A percentile compares a stretch with the other conserved stretches of the same genome.
Conservation (phyloP, 441 rosid genomes). For the Macaranga tanarius region DNA sequence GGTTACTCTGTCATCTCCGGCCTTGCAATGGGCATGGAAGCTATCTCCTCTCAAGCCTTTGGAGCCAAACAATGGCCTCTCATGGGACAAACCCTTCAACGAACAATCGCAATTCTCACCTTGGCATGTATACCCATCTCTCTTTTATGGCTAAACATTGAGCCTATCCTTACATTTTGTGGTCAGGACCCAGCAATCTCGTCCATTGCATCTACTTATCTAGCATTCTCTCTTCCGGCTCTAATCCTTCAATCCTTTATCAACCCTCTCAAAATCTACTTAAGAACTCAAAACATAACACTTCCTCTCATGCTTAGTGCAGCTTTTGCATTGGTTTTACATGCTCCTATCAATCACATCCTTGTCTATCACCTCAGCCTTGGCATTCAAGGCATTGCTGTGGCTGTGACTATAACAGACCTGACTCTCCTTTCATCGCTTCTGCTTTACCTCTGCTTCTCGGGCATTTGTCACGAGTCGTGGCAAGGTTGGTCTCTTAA, state of each 20-base stretch:
- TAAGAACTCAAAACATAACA: conserved; percentile 81
- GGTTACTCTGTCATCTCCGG: conserved; percentile 94
- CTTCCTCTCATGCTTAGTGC: conserved; percentile 72
- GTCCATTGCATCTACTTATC: conserved; percentile 58
- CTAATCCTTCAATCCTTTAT: conserved; percentile 68
- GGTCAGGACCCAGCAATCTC: conserved; percentile 69
- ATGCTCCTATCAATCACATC: conserved; percentile 55
- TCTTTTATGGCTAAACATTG: conserved; percentile 64
- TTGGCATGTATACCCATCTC: conserved; percentile 65
- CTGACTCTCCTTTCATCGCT: conserved; percentile 48
- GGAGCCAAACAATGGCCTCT: conserved; percentile 78
- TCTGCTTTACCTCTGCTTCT: conserved; percentile 43
- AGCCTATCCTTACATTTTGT: conserved; percentile 48
- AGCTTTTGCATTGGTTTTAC: conserved; percentile 56
- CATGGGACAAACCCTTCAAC: conserved; percentile 74
- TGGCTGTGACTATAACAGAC: conserved; percentile 58
- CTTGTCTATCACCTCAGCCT: conserved; percentile 52
- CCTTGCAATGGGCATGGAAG: conserved; percentile 82
- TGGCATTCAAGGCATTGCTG: conserved; percentile 71
- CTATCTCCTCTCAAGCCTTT: conserved; percentile 85
- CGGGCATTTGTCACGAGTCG: conserved; percentile 27
- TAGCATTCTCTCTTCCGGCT: conserved; percentile 73
- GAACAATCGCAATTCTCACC: conserved; percentile 63
- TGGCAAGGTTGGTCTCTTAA: conserved; percentile 39
- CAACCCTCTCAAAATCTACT: conserved; percentile 90